phyloP scores from a whole-genome alignment of 177 flowering plant species.

The Telopea speciosissima region DNA sequence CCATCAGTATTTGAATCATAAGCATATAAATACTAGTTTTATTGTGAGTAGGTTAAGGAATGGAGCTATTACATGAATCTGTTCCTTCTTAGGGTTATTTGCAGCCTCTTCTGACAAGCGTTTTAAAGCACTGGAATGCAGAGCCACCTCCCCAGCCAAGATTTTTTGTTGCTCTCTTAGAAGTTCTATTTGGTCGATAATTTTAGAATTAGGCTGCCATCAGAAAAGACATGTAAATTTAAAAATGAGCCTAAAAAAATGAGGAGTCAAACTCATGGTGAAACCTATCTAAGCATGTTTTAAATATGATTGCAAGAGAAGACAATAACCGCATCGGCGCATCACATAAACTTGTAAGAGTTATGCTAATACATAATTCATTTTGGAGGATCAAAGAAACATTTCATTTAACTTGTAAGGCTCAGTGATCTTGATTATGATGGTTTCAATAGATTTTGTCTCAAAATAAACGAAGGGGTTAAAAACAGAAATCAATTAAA shows the following conservation, averaged over 20 bases:
- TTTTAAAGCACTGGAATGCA: slow-evolving; percentile 73
- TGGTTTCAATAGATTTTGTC: too few relatives aligned
- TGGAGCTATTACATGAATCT: slow-evolving; percentile 50
- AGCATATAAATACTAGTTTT: not conserved
- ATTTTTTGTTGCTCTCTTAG: slow-evolving; percentile 86
- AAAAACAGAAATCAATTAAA: too few relatives aligned
- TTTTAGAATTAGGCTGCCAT: slow-evolving; percentile 56
- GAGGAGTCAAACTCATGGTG: not conserved
- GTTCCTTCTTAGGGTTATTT: slow-evolving; percentile 54
- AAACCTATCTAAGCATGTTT: not conserved
- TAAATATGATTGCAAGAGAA: not conserved
- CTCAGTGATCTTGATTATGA: not conserved
- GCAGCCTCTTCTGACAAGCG: slow-evolving; percentile 74
- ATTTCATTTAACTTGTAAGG: too few relatives aligned
- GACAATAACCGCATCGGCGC: not conserved
- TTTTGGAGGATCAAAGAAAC: not conserved
- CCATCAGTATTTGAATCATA: not conserved
- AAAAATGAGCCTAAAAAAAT: not conserved
- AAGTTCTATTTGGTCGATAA: slow-evolving; percentile 75
- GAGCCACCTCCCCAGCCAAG: slow-evolving; percentile 85
- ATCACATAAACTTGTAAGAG: not conserved
- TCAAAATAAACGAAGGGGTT: too few relatives aligned
- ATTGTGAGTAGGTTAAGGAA: not conserved
- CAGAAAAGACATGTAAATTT: slow-evolving; percentile 7
- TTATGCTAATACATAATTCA: not conserved